Percentiles rank a stretch among this genome's conserved stretches.
Conservation (phyloP, 768 basidiomycete genomes). For the Pulveroboletus sp. region DNA sequence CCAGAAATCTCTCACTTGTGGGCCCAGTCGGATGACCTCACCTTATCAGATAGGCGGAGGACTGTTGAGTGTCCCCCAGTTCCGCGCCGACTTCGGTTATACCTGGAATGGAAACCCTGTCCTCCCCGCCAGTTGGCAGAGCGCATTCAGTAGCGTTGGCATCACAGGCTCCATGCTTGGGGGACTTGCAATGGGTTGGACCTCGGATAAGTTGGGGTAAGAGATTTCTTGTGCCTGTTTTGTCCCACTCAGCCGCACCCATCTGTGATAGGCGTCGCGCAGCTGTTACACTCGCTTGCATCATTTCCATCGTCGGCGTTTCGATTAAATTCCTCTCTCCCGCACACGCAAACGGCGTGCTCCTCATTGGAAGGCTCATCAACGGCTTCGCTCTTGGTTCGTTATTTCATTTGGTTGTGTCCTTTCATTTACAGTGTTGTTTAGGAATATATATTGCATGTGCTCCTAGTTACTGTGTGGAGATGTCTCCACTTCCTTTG, state of each 20-base stretch:
- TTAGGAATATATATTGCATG: constrained; percentile 25
- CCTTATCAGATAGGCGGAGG: constrained; percentile 16
- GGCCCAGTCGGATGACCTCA: not conserved
- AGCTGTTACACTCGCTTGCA: constrained; percentile 18
- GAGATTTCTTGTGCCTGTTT: not conserved
- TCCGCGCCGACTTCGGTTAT: constrained; percentile 9
- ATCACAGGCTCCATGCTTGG: constrained; percentile 26
- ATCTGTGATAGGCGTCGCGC: constrained; percentile 19
- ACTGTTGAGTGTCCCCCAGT: constrained; percentile 21
- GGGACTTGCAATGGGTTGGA: constrained; percentile 23
- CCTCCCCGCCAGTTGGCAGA: constrained; percentile 28
- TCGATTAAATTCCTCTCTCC: constrained; percentile 25
- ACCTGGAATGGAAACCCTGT: not conserved
- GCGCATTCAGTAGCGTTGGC: constrained; percentile 23
- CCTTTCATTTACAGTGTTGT: not conserved
- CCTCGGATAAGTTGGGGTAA: constrained; percentile 20
- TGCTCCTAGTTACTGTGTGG: constrained; percentile 25
- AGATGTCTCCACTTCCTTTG: constrained; percentile 27
- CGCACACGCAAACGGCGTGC: constrained; percentile 20
- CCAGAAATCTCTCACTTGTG: no score
- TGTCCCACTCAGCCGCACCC: not conserved
- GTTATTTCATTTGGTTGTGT: not conserved
- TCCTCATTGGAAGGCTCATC: constrained; percentile 24
- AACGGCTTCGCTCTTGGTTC: constrained; percentile 26
- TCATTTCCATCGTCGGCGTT: constrained; percentile 20